A percentile compares a stretch with the other conserved stretches of the same genome.
phyloP scores from a whole-genome alignment of 2,329 filamentous ascomycete genomes.

The Colletotrichum sp. region DNA sequence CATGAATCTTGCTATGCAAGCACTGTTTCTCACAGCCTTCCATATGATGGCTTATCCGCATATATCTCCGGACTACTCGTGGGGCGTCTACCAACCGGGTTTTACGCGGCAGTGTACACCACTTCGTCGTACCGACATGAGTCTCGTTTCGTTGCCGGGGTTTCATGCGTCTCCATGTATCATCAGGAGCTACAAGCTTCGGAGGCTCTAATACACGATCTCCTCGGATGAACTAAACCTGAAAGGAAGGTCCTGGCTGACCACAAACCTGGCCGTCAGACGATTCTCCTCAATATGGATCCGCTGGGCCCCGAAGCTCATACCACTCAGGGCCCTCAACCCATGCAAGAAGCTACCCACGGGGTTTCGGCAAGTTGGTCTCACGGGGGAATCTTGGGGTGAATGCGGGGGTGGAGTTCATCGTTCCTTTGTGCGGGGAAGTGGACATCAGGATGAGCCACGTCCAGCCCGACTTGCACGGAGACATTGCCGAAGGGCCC shows the following conservation, averaged over 20 bases:
- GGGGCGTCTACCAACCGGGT: accelerated
- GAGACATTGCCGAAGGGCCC: background rate
- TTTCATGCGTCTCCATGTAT: background rate
- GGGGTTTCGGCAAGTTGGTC: background rate
- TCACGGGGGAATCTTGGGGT: background rate
- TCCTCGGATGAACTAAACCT: background rate
- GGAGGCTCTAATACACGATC: background rate
- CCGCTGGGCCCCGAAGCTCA: background rate
- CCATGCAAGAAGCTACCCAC: background rate
- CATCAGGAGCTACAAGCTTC: background rate
- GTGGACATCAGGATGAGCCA: background rate
- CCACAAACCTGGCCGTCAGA: background rate
- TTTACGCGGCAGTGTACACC: background rate
- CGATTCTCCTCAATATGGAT: background rate
- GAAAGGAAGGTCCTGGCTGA: background rate
- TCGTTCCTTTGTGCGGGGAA: background rate
- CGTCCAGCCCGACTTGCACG: background rate
- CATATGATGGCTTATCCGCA: background rate
- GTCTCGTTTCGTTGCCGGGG: accelerated
- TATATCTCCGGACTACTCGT: background rate
- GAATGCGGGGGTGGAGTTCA: background rate
- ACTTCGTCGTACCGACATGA: background rate
- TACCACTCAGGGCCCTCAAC: background rate
- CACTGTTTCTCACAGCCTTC: too few species aligned
- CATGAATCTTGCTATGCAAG: too few species aligned